Evolutionary conservation across 768 basidiomycete genomes (phyloP).

Genomic region (Rhodotorula kratochvilovae): DNA sequence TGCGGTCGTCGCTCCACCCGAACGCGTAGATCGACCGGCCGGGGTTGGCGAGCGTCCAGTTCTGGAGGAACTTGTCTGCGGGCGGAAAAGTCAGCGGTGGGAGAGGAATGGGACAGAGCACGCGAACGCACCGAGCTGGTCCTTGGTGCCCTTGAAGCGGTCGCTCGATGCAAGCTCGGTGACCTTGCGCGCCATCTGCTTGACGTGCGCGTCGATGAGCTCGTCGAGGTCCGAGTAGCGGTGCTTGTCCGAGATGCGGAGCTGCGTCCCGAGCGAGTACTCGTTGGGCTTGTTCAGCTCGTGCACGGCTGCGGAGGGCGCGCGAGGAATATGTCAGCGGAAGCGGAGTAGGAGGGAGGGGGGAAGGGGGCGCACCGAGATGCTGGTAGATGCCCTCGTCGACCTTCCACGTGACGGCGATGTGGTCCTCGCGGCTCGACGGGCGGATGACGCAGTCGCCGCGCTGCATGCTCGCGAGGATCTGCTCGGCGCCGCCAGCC

Average conservation of each 20-base stretch:
- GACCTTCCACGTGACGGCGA: slow-evolving; percentile 99
- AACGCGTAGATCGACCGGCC: slow-evolving; percentile 95
- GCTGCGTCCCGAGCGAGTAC: slow-evolving; percentile 46
- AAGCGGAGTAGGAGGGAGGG: background rate
- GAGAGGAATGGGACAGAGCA: too few relatives aligned
- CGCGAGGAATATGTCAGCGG: background rate
- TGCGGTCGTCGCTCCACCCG: slow-evolving; percentile 66
- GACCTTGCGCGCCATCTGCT: slow-evolving; percentile 84
- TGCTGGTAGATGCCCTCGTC: slow-evolving; percentile 94
- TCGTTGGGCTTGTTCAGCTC: slow-evolving; percentile 51
- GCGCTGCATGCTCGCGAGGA: slow-evolving; percentile 80
- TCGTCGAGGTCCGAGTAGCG: slow-evolving; percentile 92
- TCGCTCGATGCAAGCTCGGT: slow-evolving; percentile 94
- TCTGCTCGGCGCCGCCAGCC: slow-evolving; percentile 78
- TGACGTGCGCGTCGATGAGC: slow-evolving; percentile 90
- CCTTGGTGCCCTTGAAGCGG: slow-evolving; percentile 84
- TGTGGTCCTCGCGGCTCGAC: slow-evolving; percentile 84
- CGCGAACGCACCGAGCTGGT: slow-evolving; percentile 72
- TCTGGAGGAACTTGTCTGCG: slow-evolving; percentile 77
- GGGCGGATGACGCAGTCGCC: slow-evolving; percentile 96
- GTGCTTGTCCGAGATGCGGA: slow-evolving; percentile 53
- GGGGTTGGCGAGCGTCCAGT: slow-evolving; percentile 86
- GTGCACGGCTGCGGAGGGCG: slow-evolving; percentile 48
- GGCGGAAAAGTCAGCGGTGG: too few relatives aligned
- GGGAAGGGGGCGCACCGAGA: slow-evolving; percentile 68